Evolutionary conservation across 1,284 basidiomycete species (phyloP), one percentile per base, ranked within the genome.

Genomic region (Omphalotus olearius): DNA sequence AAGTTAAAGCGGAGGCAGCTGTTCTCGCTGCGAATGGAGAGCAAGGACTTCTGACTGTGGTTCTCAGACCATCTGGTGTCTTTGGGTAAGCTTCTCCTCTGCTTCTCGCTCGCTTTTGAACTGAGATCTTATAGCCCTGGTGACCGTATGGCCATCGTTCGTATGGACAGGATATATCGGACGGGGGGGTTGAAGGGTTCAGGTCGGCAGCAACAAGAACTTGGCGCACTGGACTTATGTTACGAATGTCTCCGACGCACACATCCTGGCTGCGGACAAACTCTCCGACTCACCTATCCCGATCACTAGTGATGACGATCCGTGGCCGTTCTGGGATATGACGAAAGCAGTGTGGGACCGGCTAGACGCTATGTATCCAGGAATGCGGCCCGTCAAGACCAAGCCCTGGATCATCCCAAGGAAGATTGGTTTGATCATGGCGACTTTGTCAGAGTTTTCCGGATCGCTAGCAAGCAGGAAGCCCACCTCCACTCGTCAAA

Each of bases 51-150:
- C 66, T 83, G 52, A 93, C 91, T 0, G 85, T 89, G 45, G 84
- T 88, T 9, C 64, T 93, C 41, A 73, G 91, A 17, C 91, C 90
- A 0, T 82, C 88, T 11, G 90, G 90, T 6, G 91, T 93, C 64
- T 93, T 92, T 62, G 91, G 91, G 85, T 79, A 54, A 56, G 76
- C 38, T 4, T 17, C 17, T 17, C 45, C 18, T n/a, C 42, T 17
- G 10, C 13, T 11, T 36, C 26, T 14, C 25, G 13, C 18, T 26
- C 28, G 18, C n/a, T 23, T 25, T 18, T 38, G 9, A 3, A 18
- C 28, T 36, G 30, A 14, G 14, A 46, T 40, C 26, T 4, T 16
- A 33, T 59, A 76, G 74, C 5, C 80, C 81, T 3, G 80, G 82
- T 6, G 83, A 85, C 62, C 69, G 81, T 47, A 80, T 82, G 59